Evolutionary conservation across 306 rosid species (phyloP), one percentile per base, ranked within the genome.

Genomic region (Crotalaria pallida): DNA sequence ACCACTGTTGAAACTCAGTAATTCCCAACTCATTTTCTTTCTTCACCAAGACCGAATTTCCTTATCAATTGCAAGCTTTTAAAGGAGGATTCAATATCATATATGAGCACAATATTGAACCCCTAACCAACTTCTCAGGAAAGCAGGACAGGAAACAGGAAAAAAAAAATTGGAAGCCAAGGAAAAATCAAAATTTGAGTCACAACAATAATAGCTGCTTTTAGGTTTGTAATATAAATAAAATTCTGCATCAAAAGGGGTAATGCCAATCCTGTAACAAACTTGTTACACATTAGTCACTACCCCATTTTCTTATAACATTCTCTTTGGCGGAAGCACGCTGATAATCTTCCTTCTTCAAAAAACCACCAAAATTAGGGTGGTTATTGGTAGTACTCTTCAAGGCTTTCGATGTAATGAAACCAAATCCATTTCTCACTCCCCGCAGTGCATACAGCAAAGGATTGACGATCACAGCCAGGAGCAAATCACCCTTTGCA

Each of bases 301-400:
- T 84, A 44, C 94, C 91, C 96, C 97, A 92, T 85, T 92, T 92
- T 55, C 75, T 88, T 13, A 84, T 44, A 71, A 89, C 97, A 53
- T 71, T 89, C 55, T 91, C 95, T 83, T 86, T 94, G 29, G 99
- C 96, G 51, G 97, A 89, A 78, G 74, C 72, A 38, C 18, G 71
- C 53, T 77, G 69, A 29, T 84, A 72, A 26, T 65, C 86, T 61
- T 70, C 88, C 68, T 75, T 85, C 86, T 75, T 84, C 18, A 72
- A 76, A 56, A 44, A 43, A 31, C 71, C 77, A 45, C 69, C 85
- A 51, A 74, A 53, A 71, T 75, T 81, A 68, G 71, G 69, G 66
- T 87, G 79, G 41, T 67, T 66, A 72, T 26, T 23, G 16, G 72
- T 62, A 49, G 77, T 63, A 72, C 62, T 84, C 78, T 86, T 69